Evolutionary conservation across 495 filamentous ascomycete species (phyloP).

Genomic region (Aspergillus panamensis): DNA sequence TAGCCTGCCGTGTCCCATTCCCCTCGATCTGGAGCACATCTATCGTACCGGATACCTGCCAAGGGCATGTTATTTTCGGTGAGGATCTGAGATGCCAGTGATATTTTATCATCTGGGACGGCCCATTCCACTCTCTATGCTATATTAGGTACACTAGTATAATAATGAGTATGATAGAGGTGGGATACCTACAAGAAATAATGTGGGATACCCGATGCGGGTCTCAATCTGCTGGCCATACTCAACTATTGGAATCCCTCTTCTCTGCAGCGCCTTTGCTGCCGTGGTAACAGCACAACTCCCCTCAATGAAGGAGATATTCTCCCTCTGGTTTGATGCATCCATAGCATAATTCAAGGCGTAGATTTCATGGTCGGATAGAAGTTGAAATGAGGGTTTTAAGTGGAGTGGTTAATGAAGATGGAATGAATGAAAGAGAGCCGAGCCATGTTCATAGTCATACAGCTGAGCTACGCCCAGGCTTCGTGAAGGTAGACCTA

Average conservation of each 20-base stretch:
- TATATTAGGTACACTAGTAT: background rate
- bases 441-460: no score
- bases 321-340: background rate
- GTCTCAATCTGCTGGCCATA: background rate
- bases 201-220: background rate
- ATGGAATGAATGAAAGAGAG: no score
- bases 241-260: background rate
- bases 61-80: background rate
- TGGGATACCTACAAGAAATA: background rate
- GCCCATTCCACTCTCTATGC: conserved; percentile 3
- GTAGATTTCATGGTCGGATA: no score
- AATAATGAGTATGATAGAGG: background rate
- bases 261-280: background rate
- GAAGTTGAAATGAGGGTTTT: no score
- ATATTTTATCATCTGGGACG: conserved; percentile 2
- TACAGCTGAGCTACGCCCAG: no score
- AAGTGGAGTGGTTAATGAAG: no score
- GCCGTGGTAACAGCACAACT: background rate
- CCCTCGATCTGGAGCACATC: background rate
- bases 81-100: background rate
- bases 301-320: background rate
- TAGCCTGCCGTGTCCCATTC: background rate
- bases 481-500: no score
- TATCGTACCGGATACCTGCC: no score
- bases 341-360: background rate